Evolutionary conservation across 1,139 yeast genomes (phyloP), one percentile per base, ranked within the genome.

Genomic region (Pichia kudriavzevii): DNA sequence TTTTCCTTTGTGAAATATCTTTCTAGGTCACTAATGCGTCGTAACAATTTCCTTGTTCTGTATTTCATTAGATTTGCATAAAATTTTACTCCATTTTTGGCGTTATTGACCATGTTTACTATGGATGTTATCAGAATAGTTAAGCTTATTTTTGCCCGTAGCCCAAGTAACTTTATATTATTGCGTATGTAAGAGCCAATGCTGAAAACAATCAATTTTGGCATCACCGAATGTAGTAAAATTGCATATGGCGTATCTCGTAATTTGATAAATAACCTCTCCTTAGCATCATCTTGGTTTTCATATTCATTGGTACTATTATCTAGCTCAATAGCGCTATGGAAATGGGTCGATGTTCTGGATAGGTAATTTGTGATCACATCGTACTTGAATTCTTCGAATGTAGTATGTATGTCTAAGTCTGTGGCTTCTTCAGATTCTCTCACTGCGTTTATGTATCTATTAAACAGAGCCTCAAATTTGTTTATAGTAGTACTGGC

Each of bases 341-440:
- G 7, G 19, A 14, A 11, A 25, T 11, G 19, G 19, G 13, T 20
- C 12, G 32, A 31, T 11, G 31, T 24, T 9, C 22, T 19, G 16
- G 32, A 27, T 26, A 40, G 13, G 50, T 38, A 32, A 20, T 38
- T 49, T 2, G 53, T 47, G 5, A 52, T 46, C 7, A 53, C 43
- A 22, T 48, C 51, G 34, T 52, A 53, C 34, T 51, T 53, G 32
- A 51, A 47, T 31, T 44, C 45, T 17, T 53, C 58, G 18, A 52
- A 36, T 2, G 44, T 30, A 8, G 35, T 19, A 11, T 34, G 34
- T 5, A 42, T 26, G 21, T 38, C 33, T n/a, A 33, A 26, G 2
- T 34, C 26, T 7, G 32, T 10, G 8, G 23, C 22, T 2, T 20
- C 10, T 18, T 25, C 16, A n/a, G 27, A 36, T 34, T 26, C 26